Base-by-base conservation (phyloP, 176 grass and related monocot species). In the Phoenix dactylifera region DNA sequence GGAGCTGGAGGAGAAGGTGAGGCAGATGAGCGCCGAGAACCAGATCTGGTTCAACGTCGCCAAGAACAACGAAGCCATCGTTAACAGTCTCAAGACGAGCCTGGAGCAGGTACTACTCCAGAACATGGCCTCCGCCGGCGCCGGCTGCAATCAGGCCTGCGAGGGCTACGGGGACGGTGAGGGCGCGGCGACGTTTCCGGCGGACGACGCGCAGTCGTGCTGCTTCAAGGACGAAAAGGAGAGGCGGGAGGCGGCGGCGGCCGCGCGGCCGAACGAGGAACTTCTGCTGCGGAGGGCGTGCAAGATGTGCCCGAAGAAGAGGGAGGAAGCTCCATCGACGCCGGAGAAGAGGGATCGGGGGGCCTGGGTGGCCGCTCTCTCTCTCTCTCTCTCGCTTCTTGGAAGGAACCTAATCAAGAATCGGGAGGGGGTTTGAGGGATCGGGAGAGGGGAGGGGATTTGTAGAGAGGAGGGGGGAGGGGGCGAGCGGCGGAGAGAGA, bases 21-120 rank as follows among this genome's bases (percentile, higher is more conserved):
- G 60, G 17, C 74, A 74, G 55, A 80, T 85, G 25, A 54, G 35
- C 4, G 59, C 63, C 0, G 89, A 94, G 56, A 76, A 49, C 2
- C 64, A 85, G 25, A 75, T 69, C 9, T 94, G 89, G 84, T 76
- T 85, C 1, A 59, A 69, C 60, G 54, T 76, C 16, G 77, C 89
- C 19, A 65, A 66, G 64, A 70, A 72, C 58, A 60, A 84, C 71
- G 84, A 88, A 64, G 89, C 67, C 49, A 24, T 70, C 1, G 77
- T 63, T 7, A 7, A 54, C 0, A 55, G 74, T 0, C 89, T 94
- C 49, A 74, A 62, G 25, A 17, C 74, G 16, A 76, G 72, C 12
- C 77, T 88, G 1, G 80, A 94, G 5, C 73, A 80, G 60, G 35
- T 44, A 2, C 55, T 80, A 1, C n/a, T n/a, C n/a, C 74, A 63